Evolutionary conservation across 352 stramenopile species (phyloP).

Genomic region (Vaucheria bursata): DNA sequence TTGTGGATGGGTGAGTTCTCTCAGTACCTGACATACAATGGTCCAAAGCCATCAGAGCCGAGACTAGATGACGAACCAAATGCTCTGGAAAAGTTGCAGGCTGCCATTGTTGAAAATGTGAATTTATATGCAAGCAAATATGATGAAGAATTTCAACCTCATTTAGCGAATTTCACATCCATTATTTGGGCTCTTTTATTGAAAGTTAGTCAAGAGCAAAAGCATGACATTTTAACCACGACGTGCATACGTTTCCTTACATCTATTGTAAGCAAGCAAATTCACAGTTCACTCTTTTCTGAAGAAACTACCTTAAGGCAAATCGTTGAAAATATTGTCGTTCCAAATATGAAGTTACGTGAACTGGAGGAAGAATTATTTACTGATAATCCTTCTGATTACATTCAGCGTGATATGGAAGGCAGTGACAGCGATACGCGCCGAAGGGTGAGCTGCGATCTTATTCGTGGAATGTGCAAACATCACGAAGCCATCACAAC

Average conservation of each 20-base stretch:
- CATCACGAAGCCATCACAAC: constrained; percentile 87
- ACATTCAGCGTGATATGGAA: constrained; percentile 79
- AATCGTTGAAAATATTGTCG: constrained; percentile 89
- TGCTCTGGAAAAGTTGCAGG: constrained; percentile 80
- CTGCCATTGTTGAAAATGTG: constrained; percentile 93
- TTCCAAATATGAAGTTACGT: constrained; percentile 93
- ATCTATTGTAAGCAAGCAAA: constrained; percentile 81
- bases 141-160: constrained; percentile 95
- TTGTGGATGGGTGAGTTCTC: constrained; percentile 93
- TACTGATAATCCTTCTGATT: constrained; percentile 67
- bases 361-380: constrained; percentile 91
- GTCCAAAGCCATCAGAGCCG: constrained; percentile 73
- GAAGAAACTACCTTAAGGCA: constrained; percentile 50
- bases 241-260: constrained; percentile 95
- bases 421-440: constrained; percentile 89
- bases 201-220: constrained; percentile 60
- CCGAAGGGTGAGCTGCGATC: constrained; percentile 81
- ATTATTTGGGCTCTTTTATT: constrained; percentile 37
- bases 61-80: constrained; percentile 80
- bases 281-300: constrained; percentile 77
- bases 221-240: constrained; percentile 88
- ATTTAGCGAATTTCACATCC: constrained; percentile 78
- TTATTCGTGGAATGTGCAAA: constrained; percentile 84
- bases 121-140: constrained; percentile 96
- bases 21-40: constrained; percentile 84